phyloP scores from a whole-genome alignment of 176 grass and related monocot genomes.

The Coix lacrymajobi region DNA sequence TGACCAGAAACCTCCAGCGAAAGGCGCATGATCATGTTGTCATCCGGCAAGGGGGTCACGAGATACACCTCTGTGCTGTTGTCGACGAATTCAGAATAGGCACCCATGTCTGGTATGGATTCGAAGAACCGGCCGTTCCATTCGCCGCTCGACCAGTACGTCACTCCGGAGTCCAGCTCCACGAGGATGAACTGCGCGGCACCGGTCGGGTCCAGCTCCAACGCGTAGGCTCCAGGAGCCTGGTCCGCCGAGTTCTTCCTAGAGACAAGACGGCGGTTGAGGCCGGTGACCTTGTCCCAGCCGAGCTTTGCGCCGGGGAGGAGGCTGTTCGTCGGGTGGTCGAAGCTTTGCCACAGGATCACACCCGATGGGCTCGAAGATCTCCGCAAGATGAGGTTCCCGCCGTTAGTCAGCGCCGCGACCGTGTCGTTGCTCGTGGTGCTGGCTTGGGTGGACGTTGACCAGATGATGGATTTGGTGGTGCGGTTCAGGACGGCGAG shows the following conservation, averaged over 20 bases:
- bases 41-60: constrained; percentile 5
- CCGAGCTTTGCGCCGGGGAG: constrained; percentile 45
- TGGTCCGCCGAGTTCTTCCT: constrained; percentile 38
- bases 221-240: constrained; percentile 22
- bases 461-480: constrained; percentile 19
- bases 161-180: not conserved
- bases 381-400: constrained; percentile 43
- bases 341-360: constrained; percentile 52
- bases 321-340: constrained; percentile 43
- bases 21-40: not conserved
- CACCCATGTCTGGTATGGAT: constrained; percentile 23
- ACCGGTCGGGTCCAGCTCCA: constrained; percentile 31
- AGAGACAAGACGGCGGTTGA: constrained; percentile 33
- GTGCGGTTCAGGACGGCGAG: constrained; percentile 31
- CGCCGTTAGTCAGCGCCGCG: constrained; percentile 17
- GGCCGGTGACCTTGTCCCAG: constrained; percentile 29
- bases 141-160: constrained; percentile 29
- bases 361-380: not conserved
- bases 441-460: constrained; percentile 17
- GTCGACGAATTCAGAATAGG: constrained; percentile 3
- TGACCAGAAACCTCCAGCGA: constrained; percentile 31
- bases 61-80: constrained; percentile 33
- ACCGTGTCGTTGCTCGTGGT: not conserved
- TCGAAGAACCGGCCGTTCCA: constrained; percentile 52
- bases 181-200: constrained; percentile 18